Base-by-base conservation (phyloP, 805 yeast species). In the Saccharomycopsis fibuligera region DNA sequence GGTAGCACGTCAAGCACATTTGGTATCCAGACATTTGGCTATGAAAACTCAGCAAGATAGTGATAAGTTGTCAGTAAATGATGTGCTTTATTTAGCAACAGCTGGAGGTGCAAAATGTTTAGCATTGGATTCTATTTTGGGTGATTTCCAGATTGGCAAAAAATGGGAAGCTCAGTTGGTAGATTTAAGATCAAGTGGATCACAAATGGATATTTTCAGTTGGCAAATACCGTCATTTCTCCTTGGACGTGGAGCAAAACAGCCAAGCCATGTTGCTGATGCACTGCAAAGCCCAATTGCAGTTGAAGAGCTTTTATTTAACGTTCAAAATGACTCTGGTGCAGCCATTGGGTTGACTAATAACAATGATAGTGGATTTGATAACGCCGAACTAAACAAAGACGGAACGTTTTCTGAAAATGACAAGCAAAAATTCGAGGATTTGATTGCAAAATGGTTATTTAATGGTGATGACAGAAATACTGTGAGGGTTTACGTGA, bases 391-490 rank as follows among this genome's bases (percentile, higher is more conserved):
- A 35, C 48, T 51, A 31, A 44, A 40, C 22, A 38, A 38, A n/a
- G 50, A 50, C 36, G 55, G 55, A 8, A 35, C 42, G 16, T 52
- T 52, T 35, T 19, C 21, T 14, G 57, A 54, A 31, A 53, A 53
- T 8, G 66, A 61, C 37, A 72, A 69, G 52, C 64, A 70, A 56
- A 57, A 71, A 52, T 70, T 81, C 61, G 68, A 68, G 25, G 78
- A 83, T 59, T 59, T 86, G 47, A 62, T 89, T 3, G 86, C 86
- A 52, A 89, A 88, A 63, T 93, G 99, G 99, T 68, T 91, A 6
- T 93, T 88, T 63, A 76, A 79, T 50, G 98, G 98, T 17, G 99
- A 93, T 65, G 97, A 93, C 63, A 75, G 98, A 60, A 93, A 93
- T 62, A 80, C 91, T 30, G 60, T 68, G 4, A 72, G 72, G 47